Evolutionary conservation across 805 yeast genomes (phyloP).

Genomic region (Teunomyces stri): DNA sequence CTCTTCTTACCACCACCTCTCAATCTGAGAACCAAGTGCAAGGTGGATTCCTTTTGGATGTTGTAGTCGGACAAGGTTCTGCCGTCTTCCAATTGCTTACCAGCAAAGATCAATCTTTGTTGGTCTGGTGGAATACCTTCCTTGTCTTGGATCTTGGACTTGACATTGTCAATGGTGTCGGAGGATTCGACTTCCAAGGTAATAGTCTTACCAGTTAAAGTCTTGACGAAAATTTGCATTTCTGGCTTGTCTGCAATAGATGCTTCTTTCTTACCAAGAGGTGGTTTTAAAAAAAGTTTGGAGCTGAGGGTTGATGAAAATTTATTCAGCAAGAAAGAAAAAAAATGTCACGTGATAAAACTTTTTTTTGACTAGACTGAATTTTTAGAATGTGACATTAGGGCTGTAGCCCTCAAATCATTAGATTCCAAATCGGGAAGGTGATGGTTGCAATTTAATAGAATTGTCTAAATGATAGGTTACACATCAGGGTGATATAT

Average conservation of each 20-base stretch:
- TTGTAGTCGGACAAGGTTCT: conserved; percentile 99
- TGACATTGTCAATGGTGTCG: conserved; percentile 98
- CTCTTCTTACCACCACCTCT: conserved; percentile 99
- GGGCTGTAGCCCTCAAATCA: background rate
- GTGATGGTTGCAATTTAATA: background rate
- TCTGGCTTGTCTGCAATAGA: conserved; percentile 39
- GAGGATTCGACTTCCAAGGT: conserved; percentile 98
- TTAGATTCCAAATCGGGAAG: background rate
- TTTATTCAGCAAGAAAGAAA: background rate
- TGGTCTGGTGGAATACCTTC: conserved; percentile 99
- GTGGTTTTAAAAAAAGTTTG: background rate
- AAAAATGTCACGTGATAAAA: background rate
- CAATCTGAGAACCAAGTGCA: conserved; percentile 94
- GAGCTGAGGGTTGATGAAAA: background rate
- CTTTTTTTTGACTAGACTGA: background rate
- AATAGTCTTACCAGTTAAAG: conserved; percentile 99
- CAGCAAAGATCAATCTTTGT: conserved; percentile 99
- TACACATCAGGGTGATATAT: too few relatives aligned
- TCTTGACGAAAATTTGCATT: conserved; percentile 98
- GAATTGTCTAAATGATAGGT: too few relatives aligned
- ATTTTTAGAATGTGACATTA: background rate
- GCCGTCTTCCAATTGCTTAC: conserved; percentile 99
- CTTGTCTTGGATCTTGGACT: conserved; percentile 98
- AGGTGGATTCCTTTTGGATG: conserved; percentile 99
- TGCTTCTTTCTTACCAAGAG: conserved; percentile 49